These are phyloP conservation scores for Alternaria rosae DNA, from an alignment of 2,329 filamentous ascomycete genomes.

Conservation along the genomic window DNA sequence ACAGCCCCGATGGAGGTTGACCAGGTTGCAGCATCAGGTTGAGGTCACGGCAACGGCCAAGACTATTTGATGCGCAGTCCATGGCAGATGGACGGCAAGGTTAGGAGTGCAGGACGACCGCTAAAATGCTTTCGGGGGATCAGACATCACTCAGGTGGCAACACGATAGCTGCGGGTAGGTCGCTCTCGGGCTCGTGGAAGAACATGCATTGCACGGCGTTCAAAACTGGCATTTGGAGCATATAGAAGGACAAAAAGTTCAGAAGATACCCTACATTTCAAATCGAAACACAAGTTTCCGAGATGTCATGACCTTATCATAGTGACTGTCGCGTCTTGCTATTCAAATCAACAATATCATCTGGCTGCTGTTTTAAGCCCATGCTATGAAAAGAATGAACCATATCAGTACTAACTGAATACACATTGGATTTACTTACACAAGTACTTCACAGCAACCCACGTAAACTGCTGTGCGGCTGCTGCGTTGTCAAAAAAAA, in stretches of 20 bases:
- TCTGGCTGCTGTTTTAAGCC: neutral
- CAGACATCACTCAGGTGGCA: neutral
- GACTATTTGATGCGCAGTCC: neutral
- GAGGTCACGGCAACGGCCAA: conserved; percentile 1
- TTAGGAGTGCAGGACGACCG: neutral
- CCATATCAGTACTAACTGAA: fast-evolving
- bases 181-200: neutral
- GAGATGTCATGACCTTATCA: neutral
- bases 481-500: neutral
- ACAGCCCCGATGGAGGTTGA: conserved; percentile 47
- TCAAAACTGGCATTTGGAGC: conserved; percentile 31
- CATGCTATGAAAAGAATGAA: neutral
- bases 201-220: conserved; percentile 44
- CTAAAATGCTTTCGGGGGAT: neutral
- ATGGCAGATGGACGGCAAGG: neutral
- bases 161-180: neutral
- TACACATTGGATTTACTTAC: neutral
- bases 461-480: fast-evolving
- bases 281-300: neutral
- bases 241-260: conserved; percentile 37
- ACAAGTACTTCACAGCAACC: neutral
- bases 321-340: neutral
- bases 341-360: fast-evolving
- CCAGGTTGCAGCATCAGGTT: conserved; percentile 26
- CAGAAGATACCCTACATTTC: conserved; percentile 43